A percentile compares a stretch with the other conserved stretches of the same genome.
Conservation (phyloP, 2,329 filamentous ascomycete genomes). For the Trichophyton equinum region DNA sequence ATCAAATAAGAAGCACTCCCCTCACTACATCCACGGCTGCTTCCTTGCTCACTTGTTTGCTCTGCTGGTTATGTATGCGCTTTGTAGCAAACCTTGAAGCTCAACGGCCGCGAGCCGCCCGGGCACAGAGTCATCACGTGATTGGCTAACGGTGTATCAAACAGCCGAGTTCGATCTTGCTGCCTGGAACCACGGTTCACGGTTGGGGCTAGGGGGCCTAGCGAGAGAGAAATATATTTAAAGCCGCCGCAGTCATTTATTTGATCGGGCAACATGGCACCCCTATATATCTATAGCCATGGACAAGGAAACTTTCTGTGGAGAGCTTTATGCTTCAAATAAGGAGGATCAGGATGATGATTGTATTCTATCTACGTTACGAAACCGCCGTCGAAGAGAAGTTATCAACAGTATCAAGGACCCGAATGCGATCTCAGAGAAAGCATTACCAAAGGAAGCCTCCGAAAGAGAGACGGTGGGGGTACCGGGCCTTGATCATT, state of each 20-base stretch:
- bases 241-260: background rate
- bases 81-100: background rate
- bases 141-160: background rate
- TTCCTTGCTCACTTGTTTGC: background rate
- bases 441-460: background rate
- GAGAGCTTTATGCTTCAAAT: conserved; percentile 22
- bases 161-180: background rate
- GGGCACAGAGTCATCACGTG: background rate
- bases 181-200: background rate
- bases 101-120: no score
- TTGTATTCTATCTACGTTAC: conserved; percentile 14
- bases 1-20: background rate
- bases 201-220: background rate
- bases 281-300: background rate
- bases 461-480: background rate
- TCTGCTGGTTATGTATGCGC: background rate
- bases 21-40: background rate
- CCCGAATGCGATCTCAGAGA: background rate
- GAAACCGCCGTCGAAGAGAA: background rate
- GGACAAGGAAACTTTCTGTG: conserved; percentile 27
- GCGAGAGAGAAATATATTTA: background rate
- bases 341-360: conserved; percentile 20
- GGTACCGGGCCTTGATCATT: background rate
- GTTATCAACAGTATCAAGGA: background rate
- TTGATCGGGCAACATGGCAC: background rate